These are phyloP conservation scores for Pleurotus pulmonarius DNA, from an alignment of 768 basidiomycete genomes.

Conservation along the genomic window DNA sequence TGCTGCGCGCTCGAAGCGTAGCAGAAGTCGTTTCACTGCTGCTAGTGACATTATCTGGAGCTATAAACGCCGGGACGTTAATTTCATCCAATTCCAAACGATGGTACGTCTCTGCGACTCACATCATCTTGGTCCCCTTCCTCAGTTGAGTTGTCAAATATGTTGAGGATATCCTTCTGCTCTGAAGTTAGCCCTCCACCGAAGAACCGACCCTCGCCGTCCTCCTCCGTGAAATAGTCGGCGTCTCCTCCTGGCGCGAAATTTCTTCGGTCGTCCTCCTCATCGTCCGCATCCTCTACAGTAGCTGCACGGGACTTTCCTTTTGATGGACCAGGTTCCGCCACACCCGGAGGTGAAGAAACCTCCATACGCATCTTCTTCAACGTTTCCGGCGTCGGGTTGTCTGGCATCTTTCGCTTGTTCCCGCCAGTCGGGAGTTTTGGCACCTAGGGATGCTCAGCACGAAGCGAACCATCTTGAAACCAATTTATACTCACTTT, in stretches of 20 bases:
- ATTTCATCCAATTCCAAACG: too few species aligned
- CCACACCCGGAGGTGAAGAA: conserved; percentile 9
- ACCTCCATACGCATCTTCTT: conserved; percentile 71
- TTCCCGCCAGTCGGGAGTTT: conserved; percentile 60
- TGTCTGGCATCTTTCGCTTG: conserved; percentile 75
- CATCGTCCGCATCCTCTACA: conserved; percentile 62
- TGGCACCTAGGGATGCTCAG: conserved; percentile 44
- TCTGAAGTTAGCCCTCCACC: conserved; percentile 90
- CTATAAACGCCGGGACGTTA: conserved; percentile 27
- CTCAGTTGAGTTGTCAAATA: conserved; percentile 77
- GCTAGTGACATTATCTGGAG: conserved; percentile 65
- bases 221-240: conserved; percentile 88
- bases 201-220: conserved; percentile 89
- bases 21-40: conserved; percentile 66
- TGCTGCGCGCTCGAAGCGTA: conserved; percentile 82
- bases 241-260: conserved; percentile 88
- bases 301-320: conserved; percentile 39
- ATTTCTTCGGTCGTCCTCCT: conserved; percentile 36
- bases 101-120: conserved; percentile 22
- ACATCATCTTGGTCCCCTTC: conserved; percentile 69
- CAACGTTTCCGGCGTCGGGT: conserved; percentile 76
- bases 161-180: conserved; percentile 94
- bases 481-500: conserved; percentile 28
- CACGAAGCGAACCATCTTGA: not conserved
- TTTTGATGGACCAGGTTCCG: conserved; percentile 13